phyloP scores from a whole-genome alignment of 2,329 filamentous ascomycete genomes.

The Allantophomopsis lycopodina region DNA sequence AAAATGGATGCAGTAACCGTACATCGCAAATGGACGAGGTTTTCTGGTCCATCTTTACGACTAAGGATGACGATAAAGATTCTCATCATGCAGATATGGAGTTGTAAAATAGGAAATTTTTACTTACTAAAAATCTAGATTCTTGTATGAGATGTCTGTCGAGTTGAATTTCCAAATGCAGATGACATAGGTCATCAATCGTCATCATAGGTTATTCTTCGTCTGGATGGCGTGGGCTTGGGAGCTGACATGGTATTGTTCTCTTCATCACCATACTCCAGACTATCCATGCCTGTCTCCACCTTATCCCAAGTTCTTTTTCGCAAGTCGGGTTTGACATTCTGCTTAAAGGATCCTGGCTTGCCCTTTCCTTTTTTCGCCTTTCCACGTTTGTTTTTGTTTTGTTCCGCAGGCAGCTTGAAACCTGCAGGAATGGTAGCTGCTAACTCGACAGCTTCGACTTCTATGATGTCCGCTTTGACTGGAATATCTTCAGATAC shows the following conservation, averaged over 20 bases:
- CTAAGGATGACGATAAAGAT: conserved; percentile 95
- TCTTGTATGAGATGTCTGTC: neutral
- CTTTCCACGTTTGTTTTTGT: conserved; percentile 6
- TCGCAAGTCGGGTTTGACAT: conserved; percentile 42
- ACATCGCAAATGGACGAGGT: conserved; percentile 16
- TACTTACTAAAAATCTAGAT: neutral
- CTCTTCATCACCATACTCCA: conserved; percentile 42
- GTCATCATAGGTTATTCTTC: conserved; percentile 30
- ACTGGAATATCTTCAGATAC: conserved; percentile 4
- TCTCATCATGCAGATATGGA: conserved; percentile 59
- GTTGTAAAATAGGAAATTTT: neutral
- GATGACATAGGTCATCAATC: neutral
- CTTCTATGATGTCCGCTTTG: neutral
- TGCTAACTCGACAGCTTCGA: conserved; percentile 7
- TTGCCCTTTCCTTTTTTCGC: conserved; percentile 7
- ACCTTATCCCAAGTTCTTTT: conserved; percentile 57
- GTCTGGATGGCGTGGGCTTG: conserved; percentile 20
- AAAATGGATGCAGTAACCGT: conserved; percentile 11
- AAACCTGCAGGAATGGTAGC: conserved; percentile 4
- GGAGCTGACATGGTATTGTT: neutral
- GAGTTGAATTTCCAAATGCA: neutral
- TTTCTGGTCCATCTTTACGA: conserved; percentile 37
- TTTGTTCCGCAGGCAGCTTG: conserved; percentile 2
- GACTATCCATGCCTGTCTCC: conserved; percentile 41
- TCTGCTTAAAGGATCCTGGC: conserved; percentile 21